Evolutionary conservation across 495 filamentous ascomycete genomes (phyloP).

Genomic region (Aspergillus nanangensis): DNA sequence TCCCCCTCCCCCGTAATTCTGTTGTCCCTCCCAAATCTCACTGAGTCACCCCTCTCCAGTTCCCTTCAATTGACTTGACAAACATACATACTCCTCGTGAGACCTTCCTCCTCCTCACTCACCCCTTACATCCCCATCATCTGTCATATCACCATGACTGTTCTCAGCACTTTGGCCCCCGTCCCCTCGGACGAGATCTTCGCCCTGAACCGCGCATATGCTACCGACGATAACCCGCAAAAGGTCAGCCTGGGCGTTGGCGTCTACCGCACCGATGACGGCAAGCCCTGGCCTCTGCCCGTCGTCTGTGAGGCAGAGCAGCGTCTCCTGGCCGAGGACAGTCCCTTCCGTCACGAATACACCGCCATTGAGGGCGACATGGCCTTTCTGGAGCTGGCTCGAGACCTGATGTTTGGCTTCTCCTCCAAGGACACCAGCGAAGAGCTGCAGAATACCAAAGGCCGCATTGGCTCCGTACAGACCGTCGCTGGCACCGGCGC

Average conservation of each 20-base stretch:
- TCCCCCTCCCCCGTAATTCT: background rate
- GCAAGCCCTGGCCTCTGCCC: conserved; percentile 49
- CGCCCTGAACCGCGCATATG: conserved; percentile 40
- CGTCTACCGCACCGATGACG: conserved; percentile 50
- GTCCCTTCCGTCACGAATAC: conserved; percentile 43
- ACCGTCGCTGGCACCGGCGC: conserved; percentile 93
- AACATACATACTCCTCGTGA: no score
- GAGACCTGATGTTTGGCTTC: conserved; percentile 46
- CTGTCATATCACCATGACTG: conserved; percentile 24
- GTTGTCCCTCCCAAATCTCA: background rate
- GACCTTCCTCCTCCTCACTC: background rate
- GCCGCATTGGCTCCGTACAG: conserved; percentile 48
- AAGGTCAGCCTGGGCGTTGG: conserved; percentile 47
- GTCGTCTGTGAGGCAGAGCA: conserved; percentile 43
- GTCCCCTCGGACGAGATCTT: conserved; percentile 48
- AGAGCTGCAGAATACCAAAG: conserved; percentile 23
- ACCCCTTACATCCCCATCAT: background rate
- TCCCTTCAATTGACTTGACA: no score
- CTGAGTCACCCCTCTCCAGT: background rate
- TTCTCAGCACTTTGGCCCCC: conserved; percentile 30
- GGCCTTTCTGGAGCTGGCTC: conserved; percentile 37
- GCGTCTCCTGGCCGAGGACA: conserved; percentile 31
- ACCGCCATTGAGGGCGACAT: conserved; percentile 44
- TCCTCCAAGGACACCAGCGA: conserved; percentile 23
- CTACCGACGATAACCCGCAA: conserved; percentile 34